Evolutionary conservation across 768 basidiomycete genomes (phyloP).

Genomic region (Tylopilus felleus): DNA sequence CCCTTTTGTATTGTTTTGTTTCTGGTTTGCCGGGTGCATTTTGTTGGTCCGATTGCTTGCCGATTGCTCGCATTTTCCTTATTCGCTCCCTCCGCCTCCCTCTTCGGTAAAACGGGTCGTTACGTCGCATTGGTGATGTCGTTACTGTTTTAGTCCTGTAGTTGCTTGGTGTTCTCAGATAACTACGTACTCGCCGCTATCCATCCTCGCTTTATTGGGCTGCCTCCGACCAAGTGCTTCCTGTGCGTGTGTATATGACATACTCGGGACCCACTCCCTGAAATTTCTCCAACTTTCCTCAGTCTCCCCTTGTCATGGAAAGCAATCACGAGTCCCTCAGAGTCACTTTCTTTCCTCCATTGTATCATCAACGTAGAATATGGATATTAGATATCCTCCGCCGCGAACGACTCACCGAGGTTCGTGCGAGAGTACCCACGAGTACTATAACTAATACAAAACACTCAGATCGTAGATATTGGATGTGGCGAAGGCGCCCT

Average conservation of each 20-base stretch:
- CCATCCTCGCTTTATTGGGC: conserved; percentile 18
- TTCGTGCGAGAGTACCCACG: conserved; percentile 24
- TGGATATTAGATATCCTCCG: conserved; percentile 68
- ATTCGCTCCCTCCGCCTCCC: neutral
- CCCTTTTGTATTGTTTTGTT: conserved; percentile 2
- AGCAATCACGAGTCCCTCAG: conserved; percentile 27
- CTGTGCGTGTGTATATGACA: conserved; percentile 5
- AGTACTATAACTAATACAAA: neutral
- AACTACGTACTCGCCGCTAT: neutral
- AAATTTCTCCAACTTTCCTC: neutral
- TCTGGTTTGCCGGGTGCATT: neutral
- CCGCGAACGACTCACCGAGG: conserved; percentile 52
- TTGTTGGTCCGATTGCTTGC: conserved; percentile 3
- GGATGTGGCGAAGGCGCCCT: conserved; percentile 84
- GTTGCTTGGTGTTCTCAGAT: neutral
- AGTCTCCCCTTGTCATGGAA: conserved; percentile 14
- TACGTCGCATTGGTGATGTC: conserved; percentile 4
- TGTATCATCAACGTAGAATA: conserved; percentile 63
- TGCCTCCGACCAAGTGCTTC: conserved; percentile 19
- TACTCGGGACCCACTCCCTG: neutral
- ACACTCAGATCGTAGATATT: conserved; percentile 66
- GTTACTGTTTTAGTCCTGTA: conserved; percentile 17
- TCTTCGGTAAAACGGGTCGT: neutral
- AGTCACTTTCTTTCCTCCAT: conserved; percentile 66
- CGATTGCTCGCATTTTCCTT: conserved; percentile 8